These are phyloP conservation scores for Gentiana straminea DNA, from an alignment of 257 asterid species.

Conservation along the genomic window DNA sequence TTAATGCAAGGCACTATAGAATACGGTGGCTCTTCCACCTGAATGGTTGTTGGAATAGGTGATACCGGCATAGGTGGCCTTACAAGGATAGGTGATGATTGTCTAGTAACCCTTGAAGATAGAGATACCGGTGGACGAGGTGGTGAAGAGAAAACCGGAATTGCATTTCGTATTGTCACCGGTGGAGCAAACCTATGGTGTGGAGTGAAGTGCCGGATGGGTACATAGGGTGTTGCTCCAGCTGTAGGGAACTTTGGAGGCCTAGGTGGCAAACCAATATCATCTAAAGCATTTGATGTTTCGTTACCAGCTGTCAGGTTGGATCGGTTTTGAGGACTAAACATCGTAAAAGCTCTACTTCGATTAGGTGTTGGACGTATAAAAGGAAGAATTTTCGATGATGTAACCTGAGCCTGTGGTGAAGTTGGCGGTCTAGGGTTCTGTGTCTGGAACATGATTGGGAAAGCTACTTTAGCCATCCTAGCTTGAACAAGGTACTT, in stretches of 20 bases:
- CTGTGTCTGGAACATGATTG: conserved; percentile 61
- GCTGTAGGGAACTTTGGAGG: conserved; percentile 68
- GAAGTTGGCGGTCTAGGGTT: conserved; percentile 41
- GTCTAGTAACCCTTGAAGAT: conserved; percentile 41
- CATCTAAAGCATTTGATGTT: conserved; percentile 18
- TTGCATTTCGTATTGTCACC: conserved; percentile 63
- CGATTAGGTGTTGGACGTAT: conserved; percentile 66
- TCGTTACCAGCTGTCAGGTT: conserved; percentile 9
- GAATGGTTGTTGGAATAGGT: conserved; percentile 35
- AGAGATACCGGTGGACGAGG: conserved; percentile 49
- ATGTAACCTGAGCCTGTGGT: conserved; percentile 48
- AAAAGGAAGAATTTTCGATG: conserved; percentile 92
- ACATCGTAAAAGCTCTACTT: conserved; percentile 36
- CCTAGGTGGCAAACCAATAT: conserved; percentile 23
- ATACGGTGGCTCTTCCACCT: conserved; percentile 32
- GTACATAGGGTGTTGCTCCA: conserved; percentile 84
- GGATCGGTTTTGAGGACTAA: conserved; percentile 26
- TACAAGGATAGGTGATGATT: conserved; percentile 44
- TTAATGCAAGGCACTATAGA: conserved; percentile 17
- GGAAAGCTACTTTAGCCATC: conserved; percentile 54
- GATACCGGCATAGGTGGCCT: conserved; percentile 54
- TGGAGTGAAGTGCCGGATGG: conserved; percentile 54
- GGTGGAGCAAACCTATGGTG: conserved; percentile 71
- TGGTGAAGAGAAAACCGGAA: conserved; percentile 89
- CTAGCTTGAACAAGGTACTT: conserved; percentile 58